Evolutionary conservation across 2,329 filamentous ascomycete species (phyloP).

Genomic region (Nannizziopsis barbatae): DNA sequence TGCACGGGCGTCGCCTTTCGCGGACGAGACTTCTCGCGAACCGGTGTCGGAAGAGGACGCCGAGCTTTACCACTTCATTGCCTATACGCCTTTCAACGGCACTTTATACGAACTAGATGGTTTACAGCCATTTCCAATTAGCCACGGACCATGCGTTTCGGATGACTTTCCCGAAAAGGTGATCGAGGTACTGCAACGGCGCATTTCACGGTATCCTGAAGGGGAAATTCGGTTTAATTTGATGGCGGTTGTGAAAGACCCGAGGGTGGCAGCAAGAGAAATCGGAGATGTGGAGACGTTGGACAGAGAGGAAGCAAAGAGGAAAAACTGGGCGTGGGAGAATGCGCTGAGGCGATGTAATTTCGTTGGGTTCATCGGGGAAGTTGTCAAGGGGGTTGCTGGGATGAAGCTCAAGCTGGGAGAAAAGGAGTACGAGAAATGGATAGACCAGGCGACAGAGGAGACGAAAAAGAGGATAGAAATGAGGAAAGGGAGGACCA

Average conservation of each 20-base stretch:
- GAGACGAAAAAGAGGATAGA: slow-evolving; percentile 34
- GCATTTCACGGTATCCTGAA: slow-evolving; percentile 72
- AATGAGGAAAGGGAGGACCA: slow-evolving; percentile 19
- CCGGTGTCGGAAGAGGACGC: slow-evolving; percentile 56
- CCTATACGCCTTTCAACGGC: slow-evolving; percentile 72
- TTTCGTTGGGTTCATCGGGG: slow-evolving; percentile 89
- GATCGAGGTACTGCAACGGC: slow-evolving; percentile 72
- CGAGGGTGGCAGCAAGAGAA: slow-evolving; percentile 63
- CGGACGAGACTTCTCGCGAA: slow-evolving; percentile 71
- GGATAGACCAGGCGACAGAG: slow-evolving; percentile 58
- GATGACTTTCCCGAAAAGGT: slow-evolving; percentile 67
- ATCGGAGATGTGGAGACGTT: slow-evolving; percentile 72
- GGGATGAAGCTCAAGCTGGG: slow-evolving; percentile 57
- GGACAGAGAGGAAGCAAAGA: slow-evolving; percentile 69
- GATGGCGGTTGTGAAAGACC: slow-evolving; percentile 79
- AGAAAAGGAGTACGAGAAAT: slow-evolving; percentile 58
- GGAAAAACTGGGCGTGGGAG: slow-evolving; percentile 83
- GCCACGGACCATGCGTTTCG: slow-evolving; percentile 63
- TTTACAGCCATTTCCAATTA: slow-evolving; percentile 82
- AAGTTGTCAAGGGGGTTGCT: slow-evolving; percentile 81
- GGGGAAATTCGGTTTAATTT: slow-evolving; percentile 93
- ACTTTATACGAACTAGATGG: slow-evolving; percentile 90
- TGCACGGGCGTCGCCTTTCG: slow-evolving; percentile 76
- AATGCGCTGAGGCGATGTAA: slow-evolving; percentile 87
- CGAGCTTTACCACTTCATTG: slow-evolving; percentile 95